A percentile compares a stretch with the other conserved stretches of the same genome.
Conservation (phyloP, 1,139 yeast species). For the Dujonia santamariae region DNA sequence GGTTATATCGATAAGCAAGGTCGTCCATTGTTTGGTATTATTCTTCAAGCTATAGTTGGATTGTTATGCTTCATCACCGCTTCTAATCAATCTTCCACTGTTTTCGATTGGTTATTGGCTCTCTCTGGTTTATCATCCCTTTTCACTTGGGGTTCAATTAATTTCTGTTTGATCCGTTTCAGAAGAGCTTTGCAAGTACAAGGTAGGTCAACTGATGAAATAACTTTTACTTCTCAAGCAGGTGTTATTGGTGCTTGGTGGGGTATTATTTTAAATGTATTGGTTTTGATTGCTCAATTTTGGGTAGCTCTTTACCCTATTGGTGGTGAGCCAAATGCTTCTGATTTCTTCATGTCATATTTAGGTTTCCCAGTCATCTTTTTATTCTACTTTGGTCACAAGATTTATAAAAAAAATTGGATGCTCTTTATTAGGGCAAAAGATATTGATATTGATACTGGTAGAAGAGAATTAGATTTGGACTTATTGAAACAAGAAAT, state of each 20-base stretch:
- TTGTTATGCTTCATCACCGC: slow-evolving; percentile 30
- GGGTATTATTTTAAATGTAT: slow-evolving; percentile 43
- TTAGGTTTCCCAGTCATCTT: slow-evolving; percentile 38
- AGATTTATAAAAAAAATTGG: slow-evolving; percentile 41
- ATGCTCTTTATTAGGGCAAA: slow-evolving; percentile 27
- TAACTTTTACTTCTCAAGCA: slow-evolving; percentile 52
- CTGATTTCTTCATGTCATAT: slow-evolving; percentile 34
- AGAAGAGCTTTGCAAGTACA: slow-evolving; percentile 30
- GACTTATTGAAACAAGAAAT: slow-evolving; percentile 41
- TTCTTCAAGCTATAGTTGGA: slow-evolving; percentile 26
- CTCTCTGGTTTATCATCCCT: slow-evolving; percentile 38
- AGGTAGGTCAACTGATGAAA: slow-evolving; percentile 46
- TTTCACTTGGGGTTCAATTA: slow-evolving; percentile 39
- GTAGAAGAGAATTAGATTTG: slow-evolving; percentile 40
- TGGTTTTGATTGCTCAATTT: slow-evolving; percentile 57
- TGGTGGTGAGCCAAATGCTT: slow-evolving; percentile 33
- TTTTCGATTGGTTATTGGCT: slow-evolving; percentile 36
- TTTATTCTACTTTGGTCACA: slow-evolving; percentile 36
- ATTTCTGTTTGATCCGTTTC: slow-evolving; percentile 35
- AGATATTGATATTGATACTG: slow-evolving; percentile 41
- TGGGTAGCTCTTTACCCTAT: slow-evolving; percentile 40
- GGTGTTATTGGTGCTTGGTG: slow-evolving; percentile 53
- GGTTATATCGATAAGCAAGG: slow-evolving; percentile 32
- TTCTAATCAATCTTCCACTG: slow-evolving; percentile 28
- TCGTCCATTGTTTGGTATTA: slow-evolving; percentile 31